Evolutionary conservation across 75 land plant species (phyloP), one percentile per base, ranked within the genome.

Genomic region (Sequoiadendron giganteum): DNA sequence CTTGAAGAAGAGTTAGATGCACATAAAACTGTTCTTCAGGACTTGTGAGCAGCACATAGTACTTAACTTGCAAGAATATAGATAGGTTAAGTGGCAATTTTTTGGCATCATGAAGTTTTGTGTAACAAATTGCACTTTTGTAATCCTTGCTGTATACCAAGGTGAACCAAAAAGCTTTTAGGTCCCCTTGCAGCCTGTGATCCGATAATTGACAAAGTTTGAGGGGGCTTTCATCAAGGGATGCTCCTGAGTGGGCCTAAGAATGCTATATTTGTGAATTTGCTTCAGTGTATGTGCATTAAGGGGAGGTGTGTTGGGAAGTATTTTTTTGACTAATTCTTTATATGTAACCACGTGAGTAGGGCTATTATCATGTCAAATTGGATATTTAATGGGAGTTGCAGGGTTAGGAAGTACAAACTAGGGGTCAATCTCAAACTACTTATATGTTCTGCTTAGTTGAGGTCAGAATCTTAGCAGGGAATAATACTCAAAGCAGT

Each of bases 11-110:
- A 34, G 3, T 19, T 36, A 21, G 45, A 52, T 21, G 40, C 73
- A 85, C 47, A 82, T n/a, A 42, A n/a, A 52, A 82, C 52, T 82
- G 52, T 2, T 47, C 47, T 82, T 47, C 84, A n/a, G 84, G 84
- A 9, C 84, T 47, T 82, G 54, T 28, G 47, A 82, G 49, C 34
- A 19, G 84, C 32, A 47, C 52, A 45, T 14, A n/a, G n/a, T 78
- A 82, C 43, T 39, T 5, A 14, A 47, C 30, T 82, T 82, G 84
- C n/a, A 47, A 45, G 84, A 81, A 21, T 81, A 81, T 3, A 3
- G 40, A 81, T 81, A 81, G 84, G 49, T 45, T 18, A 45, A 82
- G n/a, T 82, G 84, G 13, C 48, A 11, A 52, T 82, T 28, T 75
- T 75, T 10, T 28, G 48, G 32, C 52, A 82, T n/a, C 15, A n/a